Percentiles rank a stretch among this genome's conserved stretches.
Conservation (phyloP, 1,284 basidiomycete species). For the Cutaneotrichosporon cavernicola region DNA sequence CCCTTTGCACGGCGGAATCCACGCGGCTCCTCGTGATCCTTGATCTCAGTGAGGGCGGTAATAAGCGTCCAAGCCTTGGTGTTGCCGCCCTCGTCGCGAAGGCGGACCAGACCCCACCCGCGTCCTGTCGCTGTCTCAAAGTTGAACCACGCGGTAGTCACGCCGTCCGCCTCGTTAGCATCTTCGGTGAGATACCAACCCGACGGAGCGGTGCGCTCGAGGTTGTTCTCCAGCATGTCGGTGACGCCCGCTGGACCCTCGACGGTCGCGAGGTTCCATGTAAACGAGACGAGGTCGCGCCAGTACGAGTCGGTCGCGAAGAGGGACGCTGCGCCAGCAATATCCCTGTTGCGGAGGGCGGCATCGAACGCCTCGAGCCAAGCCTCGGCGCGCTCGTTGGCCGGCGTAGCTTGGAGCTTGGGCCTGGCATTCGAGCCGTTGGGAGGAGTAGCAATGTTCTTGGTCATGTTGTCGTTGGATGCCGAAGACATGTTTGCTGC, state of each 20-base stretch:
- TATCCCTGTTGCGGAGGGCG: conserved; percentile 59
- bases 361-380: conserved; percentile 20
- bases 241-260: conserved; percentile 50
- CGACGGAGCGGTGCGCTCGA: conserved; percentile 14
- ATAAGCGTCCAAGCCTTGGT: conserved; percentile 62
- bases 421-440: background rate
- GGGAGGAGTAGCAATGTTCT: conserved; percentile 6
- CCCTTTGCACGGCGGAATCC: conserved; percentile 25
- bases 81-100: conserved; percentile 55
- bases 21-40: conserved; percentile 55
- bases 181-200: conserved; percentile 18
- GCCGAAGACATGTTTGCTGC: background rate
- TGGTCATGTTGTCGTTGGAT: conserved; percentile 13
- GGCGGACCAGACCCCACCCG: conserved; percentile 28
- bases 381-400: conserved; percentile 13
- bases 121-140: conserved; percentile 53
- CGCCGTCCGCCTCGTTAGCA: conserved; percentile 36
- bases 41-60: conserved; percentile 60
- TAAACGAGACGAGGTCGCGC: conserved; percentile 64
- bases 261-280: conserved; percentile 66
- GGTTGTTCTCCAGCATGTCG: conserved; percentile 18
- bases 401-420: conserved; percentile 4
- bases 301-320: conserved; percentile 57
- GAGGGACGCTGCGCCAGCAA: conserved; percentile 87
- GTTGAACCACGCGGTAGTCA: conserved; percentile 31